phyloP scores from a whole-genome alignment of 2,329 filamentous ascomycete genomes.

The Sarocladium kiliense region DNA sequence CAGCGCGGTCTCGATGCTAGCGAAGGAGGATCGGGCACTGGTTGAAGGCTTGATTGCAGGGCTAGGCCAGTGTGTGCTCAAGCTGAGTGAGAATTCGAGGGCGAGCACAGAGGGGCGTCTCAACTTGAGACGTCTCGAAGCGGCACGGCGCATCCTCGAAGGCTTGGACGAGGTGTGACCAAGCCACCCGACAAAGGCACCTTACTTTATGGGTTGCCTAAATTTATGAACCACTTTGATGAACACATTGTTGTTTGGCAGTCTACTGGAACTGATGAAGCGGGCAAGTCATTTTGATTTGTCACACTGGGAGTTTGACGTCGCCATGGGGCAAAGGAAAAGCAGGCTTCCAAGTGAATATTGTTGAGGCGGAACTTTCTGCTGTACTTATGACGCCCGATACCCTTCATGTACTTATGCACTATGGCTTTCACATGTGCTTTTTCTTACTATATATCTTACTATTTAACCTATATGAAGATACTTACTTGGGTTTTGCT shows the following conservation, averaged over 20 bases:
- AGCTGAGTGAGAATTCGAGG: constrained; percentile 48
- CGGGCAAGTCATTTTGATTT: no score
- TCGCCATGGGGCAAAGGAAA: background rate
- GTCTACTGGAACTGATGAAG: no score
- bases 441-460: constrained; percentile 1
- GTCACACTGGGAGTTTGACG: background rate
- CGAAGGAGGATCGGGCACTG: constrained; percentile 53
- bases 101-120: constrained; percentile 55
- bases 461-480: background rate
- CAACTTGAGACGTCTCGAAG: constrained; percentile 67
- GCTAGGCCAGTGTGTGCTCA: constrained; percentile 55
- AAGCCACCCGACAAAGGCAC: no score
- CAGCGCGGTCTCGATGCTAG: constrained; percentile 33
- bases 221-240: background rate
- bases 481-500: background rate
- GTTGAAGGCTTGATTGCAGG: constrained; percentile 56
- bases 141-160: constrained; percentile 68
- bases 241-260: background rate
- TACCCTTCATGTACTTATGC: constrained; percentile 6
- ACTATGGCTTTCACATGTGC: background rate
- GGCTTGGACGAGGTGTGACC: constrained; percentile 50
- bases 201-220: background rate
- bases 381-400: background rate
- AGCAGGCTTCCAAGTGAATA: background rate
- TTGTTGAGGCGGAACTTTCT: background rate